Evolutionary conservation across 1,139 yeast genomes (phyloP).

Genomic region (Yarrowia galli): DNA sequence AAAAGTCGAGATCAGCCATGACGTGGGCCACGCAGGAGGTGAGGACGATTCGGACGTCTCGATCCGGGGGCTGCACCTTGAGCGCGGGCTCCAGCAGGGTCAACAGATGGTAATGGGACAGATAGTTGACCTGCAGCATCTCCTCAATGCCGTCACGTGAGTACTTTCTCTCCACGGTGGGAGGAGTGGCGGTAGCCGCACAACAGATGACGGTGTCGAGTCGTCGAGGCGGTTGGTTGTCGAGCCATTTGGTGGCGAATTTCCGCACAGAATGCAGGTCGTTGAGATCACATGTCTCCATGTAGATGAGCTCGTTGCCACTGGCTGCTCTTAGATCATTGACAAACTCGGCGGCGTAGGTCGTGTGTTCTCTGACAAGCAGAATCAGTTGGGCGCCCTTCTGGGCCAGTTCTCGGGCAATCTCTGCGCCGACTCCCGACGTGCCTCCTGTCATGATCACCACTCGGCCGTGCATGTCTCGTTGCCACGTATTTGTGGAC

Average conservation of each 20-base stretch:
- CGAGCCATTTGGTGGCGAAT: conserved; percentile 94
- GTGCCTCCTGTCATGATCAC: conserved; percentile 85
- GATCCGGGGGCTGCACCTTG: conserved; percentile 88
- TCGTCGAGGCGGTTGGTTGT: conserved; percentile 87
- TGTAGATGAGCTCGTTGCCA: conserved; percentile 77
- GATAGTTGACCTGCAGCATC: conserved; percentile 83
- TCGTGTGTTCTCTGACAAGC: conserved; percentile 63
- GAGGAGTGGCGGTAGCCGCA: conserved; percentile 84
- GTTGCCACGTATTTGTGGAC: conserved; percentile 82
- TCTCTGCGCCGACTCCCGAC: conserved; percentile 82
- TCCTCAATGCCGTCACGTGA: conserved; percentile 83
- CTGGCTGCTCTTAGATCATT: conserved; percentile 76
- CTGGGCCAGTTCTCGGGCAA: conserved; percentile 74
- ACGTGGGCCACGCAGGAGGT: conserved; percentile 81
- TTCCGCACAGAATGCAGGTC: conserved; percentile 79
- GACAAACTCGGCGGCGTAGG: conserved; percentile 83
- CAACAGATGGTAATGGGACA: conserved; percentile 79
- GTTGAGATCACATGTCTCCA: conserved; percentile 84
- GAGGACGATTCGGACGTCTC: conserved; percentile 84
- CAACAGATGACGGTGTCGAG: conserved; percentile 87
- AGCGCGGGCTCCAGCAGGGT: conserved; percentile 81
- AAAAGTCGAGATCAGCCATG: conserved; percentile 67
- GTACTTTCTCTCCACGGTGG: conserved; percentile 64
- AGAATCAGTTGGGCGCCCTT: conserved; percentile 88
- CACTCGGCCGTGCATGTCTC: conserved; percentile 91